Evolutionary conservation across 2,329 filamentous ascomycete genomes (phyloP), one percentile per base, ranked within the genome.

Genomic region (Bipolaris victoriae): DNA sequence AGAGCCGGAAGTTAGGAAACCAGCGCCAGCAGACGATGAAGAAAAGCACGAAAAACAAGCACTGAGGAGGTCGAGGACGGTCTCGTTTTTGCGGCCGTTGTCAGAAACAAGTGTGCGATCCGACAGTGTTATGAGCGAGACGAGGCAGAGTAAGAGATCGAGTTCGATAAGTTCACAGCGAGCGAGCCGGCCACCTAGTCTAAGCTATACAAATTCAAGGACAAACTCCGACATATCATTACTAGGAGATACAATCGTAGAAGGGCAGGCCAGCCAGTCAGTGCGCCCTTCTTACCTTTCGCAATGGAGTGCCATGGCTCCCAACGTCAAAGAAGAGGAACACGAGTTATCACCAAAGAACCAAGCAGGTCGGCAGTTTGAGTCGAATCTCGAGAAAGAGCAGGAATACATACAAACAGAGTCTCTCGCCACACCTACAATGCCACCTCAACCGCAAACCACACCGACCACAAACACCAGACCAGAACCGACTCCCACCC

Each of bases 51-150:
- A 71, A 2, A 67, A 62, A 46, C 61, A 65, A 3, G 43, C 55
- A 6, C 39, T 72, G 7, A 61, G 67, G 20, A 60, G 73, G 39
- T 69, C 72, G 1, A 55, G 72, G 31, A 75, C 73, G 3, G 65
- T 73, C 2, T 74, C 72, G 0, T 68, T 73, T 29, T 45, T 73
- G 16, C 60, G 70, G 15, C 72, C 71, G 16, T 41, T 67, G 0
- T 70, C 70, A 1, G 65, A 72, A 24, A 57, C 64, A 1, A 67
- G 57, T 41, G 51, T 48, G 9, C 65, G 63, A 24, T 62, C 60
- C 3, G 59, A 62, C 13, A 53, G 55, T 24, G 33, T 48, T 5
- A 36, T 54, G 5, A 39, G 48, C 2, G 66, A 71, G 1, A 43
- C 48, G 1, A 47, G 36, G 11, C 52, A 52, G 7, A 61, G 61